Base-by-base conservation (phyloP, 768 basidiomycete genomes). In the Amanita thiersii region DNA sequence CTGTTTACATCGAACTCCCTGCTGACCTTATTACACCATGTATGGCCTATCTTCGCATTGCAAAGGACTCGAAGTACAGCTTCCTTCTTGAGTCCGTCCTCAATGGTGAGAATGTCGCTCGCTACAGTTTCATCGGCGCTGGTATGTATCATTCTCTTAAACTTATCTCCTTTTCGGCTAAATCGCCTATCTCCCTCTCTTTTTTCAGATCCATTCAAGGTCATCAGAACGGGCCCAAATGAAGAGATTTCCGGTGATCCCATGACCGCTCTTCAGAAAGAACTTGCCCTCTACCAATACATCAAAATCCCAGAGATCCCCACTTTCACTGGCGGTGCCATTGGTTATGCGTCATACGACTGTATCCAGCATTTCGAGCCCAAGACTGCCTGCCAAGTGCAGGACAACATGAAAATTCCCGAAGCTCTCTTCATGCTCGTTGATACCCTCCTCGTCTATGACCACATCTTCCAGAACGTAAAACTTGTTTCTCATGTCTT, bases 401-500 rank as follows among this genome's bases (percentile, higher is more conserved):
- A 65, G n/a, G 90, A 97, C 57, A 68, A 79, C 6, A 68, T 96
- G 33, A 70, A 72, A n/a, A 86, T 98, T 44, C 96, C 96, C 2
- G 96, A 99, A 58, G 83, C 93, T 8, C 72, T 89, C 48, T 97
- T 98, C 72, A 96, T 99, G 90, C 76, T 98, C 37, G 81, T 86
- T 50, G 93, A 97, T 60, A 92, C 93, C 10, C 75, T 99, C 49
- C 76, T 99, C 59, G 78, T 98, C 54, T 98, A 91, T 62, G 96
- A 99, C 58, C 96, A 98, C 61, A 81, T 98, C 46, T 96, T 77
- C 69, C 94, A 97, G 61, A 88, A 74, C 26, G 65, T 98, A 63
- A 97, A 96, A 60, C 77, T 97, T 48, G 91, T 98, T 52, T 94
- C 94, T 12, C 96, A 99, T 57, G 86, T 98, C 48, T 90, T 92